Conservation (phyloP, 371 early-diverging fungal genomes). For the Mortierella sp. region DNA sequence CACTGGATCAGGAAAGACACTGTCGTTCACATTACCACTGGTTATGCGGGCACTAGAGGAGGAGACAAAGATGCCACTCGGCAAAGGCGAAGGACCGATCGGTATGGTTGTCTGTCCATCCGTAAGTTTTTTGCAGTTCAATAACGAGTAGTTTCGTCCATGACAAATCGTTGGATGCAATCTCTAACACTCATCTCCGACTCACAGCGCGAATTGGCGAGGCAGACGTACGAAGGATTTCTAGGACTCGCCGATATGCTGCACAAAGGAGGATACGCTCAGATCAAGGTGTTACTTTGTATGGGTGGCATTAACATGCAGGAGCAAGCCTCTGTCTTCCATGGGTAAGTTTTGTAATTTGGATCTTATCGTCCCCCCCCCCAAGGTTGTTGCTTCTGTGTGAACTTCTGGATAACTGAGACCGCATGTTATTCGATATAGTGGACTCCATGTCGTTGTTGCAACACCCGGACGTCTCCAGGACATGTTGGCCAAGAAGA, state of each 20-base stretch:
- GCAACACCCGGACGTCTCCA: conserved; percentile 97
- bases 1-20: conserved; percentile 99
- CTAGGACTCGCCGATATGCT: conserved; percentile 73
- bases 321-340: conserved; percentile 80
- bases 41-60: conserved; percentile 84
- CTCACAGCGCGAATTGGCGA: conserved; percentile 80
- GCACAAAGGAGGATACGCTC: conserved; percentile 73
- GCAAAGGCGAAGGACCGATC: conserved; percentile 91
- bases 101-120: conserved; percentile 92
- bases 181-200: too few relatives aligned
- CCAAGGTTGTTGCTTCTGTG: too few relatives aligned
- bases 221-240: conserved; percentile 85
- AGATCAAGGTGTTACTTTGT: conserved; percentile 81
- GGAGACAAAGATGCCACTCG: conserved; percentile 80
- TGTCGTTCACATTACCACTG: conserved; percentile 94
- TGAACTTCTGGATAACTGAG: too few relatives aligned
- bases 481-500: conserved; percentile 84
- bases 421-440: conserved; percentile 3
- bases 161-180: background rate
- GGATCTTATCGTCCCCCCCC: too few relatives aligned
- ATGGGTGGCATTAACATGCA: conserved; percentile 96
- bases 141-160: background rate
- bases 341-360: conserved; percentile 54
- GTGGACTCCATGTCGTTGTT: conserved; percentile 83
- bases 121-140: conserved; percentile 59